A percentile compares a stretch with the other conserved stretches of the same genome.
These are phyloP conservation scores for Naganishia vishniacii DNA, from an alignment of 768 basidiomycete genomes.

Conservation along the genomic window DNA sequence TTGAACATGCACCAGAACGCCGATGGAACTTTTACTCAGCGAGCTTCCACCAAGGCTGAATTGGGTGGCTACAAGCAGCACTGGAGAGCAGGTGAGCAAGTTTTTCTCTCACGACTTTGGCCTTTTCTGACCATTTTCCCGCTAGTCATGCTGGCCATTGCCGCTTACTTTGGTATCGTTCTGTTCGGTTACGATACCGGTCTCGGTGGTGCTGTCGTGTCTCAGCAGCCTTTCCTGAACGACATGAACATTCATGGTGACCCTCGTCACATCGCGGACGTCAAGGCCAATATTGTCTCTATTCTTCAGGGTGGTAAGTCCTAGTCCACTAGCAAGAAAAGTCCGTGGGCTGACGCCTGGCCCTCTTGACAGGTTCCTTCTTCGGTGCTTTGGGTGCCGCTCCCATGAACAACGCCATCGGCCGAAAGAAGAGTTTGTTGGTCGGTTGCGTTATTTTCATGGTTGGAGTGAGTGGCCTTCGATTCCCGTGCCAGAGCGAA, in stretches of 20 bases:
- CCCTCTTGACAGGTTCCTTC: conserved; percentile 54
- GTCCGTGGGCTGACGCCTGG: no score
- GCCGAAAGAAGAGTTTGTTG: conserved; percentile 63
- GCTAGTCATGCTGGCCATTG: conserved; percentile 28
- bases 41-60: conserved; percentile 9
- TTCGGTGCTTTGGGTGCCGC: conserved; percentile 63
- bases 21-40: conserved; percentile 13
- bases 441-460: conserved; percentile 60
- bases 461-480: conserved; percentile 38
- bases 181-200: conserved; percentile 52
- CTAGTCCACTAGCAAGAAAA: no score
- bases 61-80: conserved; percentile 25
- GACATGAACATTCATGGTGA: conserved; percentile 57
- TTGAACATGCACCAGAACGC: conserved; percentile 10
- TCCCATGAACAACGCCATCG: conserved; percentile 51
- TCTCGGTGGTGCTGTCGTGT: conserved; percentile 65
- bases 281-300: conserved; percentile 78
- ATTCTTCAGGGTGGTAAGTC: conserved; percentile 64
- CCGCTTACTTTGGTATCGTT: conserved; percentile 30
- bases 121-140: not conserved
- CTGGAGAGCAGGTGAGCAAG: conserved; percentile 3
- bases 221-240: conserved; percentile 58
- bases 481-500: not conserved
- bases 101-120: no score
- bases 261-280: conserved; percentile 50